Evolutionary conservation across 768 basidiomycete genomes (phyloP).

Genomic region (Collybia sp.): DNA sequence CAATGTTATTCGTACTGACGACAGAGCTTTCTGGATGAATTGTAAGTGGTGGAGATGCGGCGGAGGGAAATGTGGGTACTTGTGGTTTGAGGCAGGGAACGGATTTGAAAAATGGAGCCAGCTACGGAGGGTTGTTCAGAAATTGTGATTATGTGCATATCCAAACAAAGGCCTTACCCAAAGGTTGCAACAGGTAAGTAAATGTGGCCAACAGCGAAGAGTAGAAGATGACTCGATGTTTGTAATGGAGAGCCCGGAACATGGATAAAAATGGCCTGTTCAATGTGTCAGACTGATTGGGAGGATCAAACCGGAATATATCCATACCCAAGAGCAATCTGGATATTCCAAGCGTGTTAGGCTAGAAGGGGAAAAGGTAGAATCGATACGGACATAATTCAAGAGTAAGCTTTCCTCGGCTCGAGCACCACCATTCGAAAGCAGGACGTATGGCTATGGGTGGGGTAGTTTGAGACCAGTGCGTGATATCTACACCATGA

Average conservation of each 20-base stretch:
- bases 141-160: no score
- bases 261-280: constrained; percentile 39
- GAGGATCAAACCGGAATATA: neutral
- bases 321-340: constrained; percentile 42
- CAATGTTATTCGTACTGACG: constrained; percentile 36
- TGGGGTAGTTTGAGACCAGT: constrained; percentile 5
- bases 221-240: constrained; percentile 48
- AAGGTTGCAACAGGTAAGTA: constrained; percentile 49
- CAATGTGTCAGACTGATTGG: constrained; percentile 4
- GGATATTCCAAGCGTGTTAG: neutral
- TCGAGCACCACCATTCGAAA: constrained; percentile 45
- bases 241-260: constrained; percentile 42
- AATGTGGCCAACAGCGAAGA: constrained; percentile 45
- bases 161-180: constrained; percentile 31
- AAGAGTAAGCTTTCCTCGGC: constrained; percentile 60
- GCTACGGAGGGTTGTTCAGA: constrained; percentile 20
- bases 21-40: constrained; percentile 27
- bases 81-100: constrained; percentile 13
- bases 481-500: neutral
- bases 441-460: constrained; percentile 54
- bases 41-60: neutral
- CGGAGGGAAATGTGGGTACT: constrained; percentile 8
- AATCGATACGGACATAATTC: constrained; percentile 48
- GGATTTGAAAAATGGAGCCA: constrained; percentile 35
- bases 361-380: neutral